Evolutionary conservation across 139 green algal species (phyloP), one percentile per base, ranked within the genome.

Genomic region (Coccomyxa sp.): DNA sequence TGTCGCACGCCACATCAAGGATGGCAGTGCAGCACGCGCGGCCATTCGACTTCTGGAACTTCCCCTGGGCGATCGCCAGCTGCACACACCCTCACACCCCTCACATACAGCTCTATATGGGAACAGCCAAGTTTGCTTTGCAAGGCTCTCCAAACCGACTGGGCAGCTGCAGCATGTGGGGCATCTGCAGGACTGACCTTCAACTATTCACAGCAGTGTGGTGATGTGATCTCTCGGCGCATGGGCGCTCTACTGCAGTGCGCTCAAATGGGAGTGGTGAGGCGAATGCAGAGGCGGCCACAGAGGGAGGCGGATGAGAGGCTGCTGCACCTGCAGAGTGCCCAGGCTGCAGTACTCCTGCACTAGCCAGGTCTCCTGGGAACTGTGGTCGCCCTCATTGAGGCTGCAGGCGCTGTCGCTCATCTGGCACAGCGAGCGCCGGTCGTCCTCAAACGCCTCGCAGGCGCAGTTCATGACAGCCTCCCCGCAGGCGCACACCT

Each of bases 1-100:
- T 44, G 78, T 88, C 84, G 44, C 74, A 68, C 38, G 81, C 75
- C 38, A 71, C 74, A 9, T 74, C 72, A 36, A 72, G 69, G 35
- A 81, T 50, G 24, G 70, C 35, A 35, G 68, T 71, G 72, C 18
- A 18, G 50, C 27, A 18, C 50, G 27, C 50, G 50, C 50, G 50
- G 18, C 50, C 50, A 22, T 22, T 64, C 18, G 18, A 31, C 18
- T 22, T 18, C 18, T 64, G 50, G 50, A 64, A 64, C 50, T 64
- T 64, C 18, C 50, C 50, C 18, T 22, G 50, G 22, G 22, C 50
- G 5, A 64, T 64, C 5, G 50, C 50, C 50, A 22, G 22, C 50
- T 64, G 50, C 50, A 6, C 50, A 64, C 50, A n/a, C n/a, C n/a
- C n/a, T n/a, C 50, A 64, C 50, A 64, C 50, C 27, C 27, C n/a